Base-by-base conservation (phyloP, 139 green algal genomes). In the Picochlorum sp. region DNA sequence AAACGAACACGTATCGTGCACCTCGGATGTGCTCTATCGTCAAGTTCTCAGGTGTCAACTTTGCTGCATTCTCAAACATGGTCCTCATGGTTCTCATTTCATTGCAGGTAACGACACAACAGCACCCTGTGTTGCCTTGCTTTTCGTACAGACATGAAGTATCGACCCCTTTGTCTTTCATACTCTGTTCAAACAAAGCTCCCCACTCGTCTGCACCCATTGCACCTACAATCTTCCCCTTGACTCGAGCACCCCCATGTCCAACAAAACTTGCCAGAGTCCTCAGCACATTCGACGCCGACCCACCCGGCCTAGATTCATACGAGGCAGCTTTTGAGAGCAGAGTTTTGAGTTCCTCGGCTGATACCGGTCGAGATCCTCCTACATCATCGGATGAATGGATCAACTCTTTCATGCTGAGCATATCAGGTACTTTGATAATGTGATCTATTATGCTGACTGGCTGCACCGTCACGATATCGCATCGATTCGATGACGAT, bases 71-170 rank as follows among this genome's bases (percentile, higher is more conserved):
- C 4, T 73, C 70, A 30, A 86, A 49, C 66, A 62, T 85, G 3
- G 83, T 83, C 45, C 83, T 76, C 83, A 90, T 90, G 10, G 81
- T 84, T 21, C 79, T 66, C 14, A 20, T 16, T 1, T 72, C 77
- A 3, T 74, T 51, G 67, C 72, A 77, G 15, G 44, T 77, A 13
- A 88, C 65, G 60, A 88, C 83, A 49, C 73, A 75, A 26, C 71
- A 83, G 11, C 82, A 56, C 20, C 71, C 82, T 57, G 76, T 84
- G 60, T 44, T 37, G 30, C 50, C 73, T 24, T 59, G 50, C 49
- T 75, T 75, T 18, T 16, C 13, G 21, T 24, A 31, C 54, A 83
- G 37, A 14, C 49, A 66, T 58, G 11, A 34, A 2, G 68, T 74
- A 56, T 77, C 52, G 23, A 89, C 80, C 0, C 60, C 56, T 4